A percentile compares a stretch with the other conserved stretches of the same genome.
These are phyloP conservation scores for Ogataea haglerorum DNA, from an alignment of 805 yeast genomes.

Conservation along the genomic window DNA sequence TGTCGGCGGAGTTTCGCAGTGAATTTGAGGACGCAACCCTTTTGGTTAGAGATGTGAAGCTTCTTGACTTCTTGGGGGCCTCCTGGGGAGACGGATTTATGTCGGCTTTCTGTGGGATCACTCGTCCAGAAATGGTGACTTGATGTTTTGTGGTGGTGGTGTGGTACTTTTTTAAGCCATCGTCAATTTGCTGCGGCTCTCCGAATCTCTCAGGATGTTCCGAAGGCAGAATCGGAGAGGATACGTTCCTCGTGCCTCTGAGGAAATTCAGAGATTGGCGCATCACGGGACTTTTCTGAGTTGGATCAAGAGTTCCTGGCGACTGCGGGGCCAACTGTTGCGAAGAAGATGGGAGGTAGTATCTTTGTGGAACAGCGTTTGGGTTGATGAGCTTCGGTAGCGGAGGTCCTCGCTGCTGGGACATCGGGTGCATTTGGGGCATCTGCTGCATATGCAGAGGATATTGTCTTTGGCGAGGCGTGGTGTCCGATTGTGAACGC, in stretches of 20 bases:
- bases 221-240: conserved; percentile 22
- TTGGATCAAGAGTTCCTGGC: conserved; percentile 4
- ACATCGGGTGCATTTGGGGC: background rate
- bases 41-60: conserved; percentile 42
- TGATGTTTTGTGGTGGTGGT: conserved; percentile 32
- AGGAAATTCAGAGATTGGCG: conserved; percentile 37
- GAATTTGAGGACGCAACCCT: conserved; percentile 36
- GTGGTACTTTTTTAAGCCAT: conserved; percentile 35
- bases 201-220: conserved; percentile 12
- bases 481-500: conserved; percentile 6
- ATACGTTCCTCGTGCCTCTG: conserved; percentile 28
- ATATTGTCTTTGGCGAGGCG: conserved; percentile 4
- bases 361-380: conserved; percentile 25
- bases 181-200: conserved; percentile 5
- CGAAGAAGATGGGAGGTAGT: conserved; percentile 8
- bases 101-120: conserved; percentile 45
- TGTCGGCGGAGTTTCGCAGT: conserved; percentile 30
- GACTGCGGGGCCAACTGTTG: conserved; percentile 9
- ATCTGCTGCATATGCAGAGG: background rate
- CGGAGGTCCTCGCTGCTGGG: conserved; percentile 2
- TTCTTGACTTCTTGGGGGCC: conserved; percentile 43
- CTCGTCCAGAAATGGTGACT: conserved; percentile 41
- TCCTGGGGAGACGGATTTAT: conserved; percentile 20
- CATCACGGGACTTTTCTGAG: conserved; percentile 33
- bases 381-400: conserved; percentile 20